These are phyloP conservation scores for Histomonas meleagridis DNA, from an alignment of 208 protist genomes.

Conservation along the genomic window DNA sequence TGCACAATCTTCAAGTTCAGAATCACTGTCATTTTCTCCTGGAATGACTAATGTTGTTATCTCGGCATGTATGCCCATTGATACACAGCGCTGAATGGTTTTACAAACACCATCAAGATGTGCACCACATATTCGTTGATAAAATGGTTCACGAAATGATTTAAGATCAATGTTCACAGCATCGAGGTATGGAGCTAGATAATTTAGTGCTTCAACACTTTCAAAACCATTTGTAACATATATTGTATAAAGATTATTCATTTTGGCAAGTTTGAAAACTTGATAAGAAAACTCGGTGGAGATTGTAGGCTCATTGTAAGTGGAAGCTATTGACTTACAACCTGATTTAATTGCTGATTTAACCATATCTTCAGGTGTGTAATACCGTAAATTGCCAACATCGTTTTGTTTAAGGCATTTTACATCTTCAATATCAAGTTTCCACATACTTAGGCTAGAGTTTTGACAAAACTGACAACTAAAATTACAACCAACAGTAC, in stretches of 20 bases:
- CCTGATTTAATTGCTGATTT: background rate
- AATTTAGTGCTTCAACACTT: constrained; percentile 26
- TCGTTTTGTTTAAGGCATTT: background rate
- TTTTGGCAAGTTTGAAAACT: constrained; percentile 3
- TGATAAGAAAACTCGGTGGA: background rate
- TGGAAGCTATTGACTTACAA: background rate
- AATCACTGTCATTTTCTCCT: background rate
- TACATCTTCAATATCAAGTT: constrained; percentile 33
- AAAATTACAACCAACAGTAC: constrained; percentile 32
- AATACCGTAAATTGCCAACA: background rate
- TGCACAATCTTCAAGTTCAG: background rate
- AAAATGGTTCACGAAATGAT: constrained; percentile 16
- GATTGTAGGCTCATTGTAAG: constrained; percentile 27
- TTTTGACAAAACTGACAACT: constrained; percentile 35
- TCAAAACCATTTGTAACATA: constrained; percentile 28
- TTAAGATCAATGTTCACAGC: constrained; percentile 19
- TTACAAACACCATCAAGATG: background rate
- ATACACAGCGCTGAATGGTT: background rate
- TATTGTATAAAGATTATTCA: background rate
- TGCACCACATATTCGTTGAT: background rate
- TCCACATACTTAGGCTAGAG: constrained; percentile 20
- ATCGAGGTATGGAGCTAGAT: constrained; percentile 1
- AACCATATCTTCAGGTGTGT: background rate
- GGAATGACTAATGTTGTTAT: constrained; percentile 20
- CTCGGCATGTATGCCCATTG: constrained; percentile 27